Base-by-base conservation (phyloP, 2,329 filamentous ascomycete genomes). In the Lecanicillium sp. region DNA sequence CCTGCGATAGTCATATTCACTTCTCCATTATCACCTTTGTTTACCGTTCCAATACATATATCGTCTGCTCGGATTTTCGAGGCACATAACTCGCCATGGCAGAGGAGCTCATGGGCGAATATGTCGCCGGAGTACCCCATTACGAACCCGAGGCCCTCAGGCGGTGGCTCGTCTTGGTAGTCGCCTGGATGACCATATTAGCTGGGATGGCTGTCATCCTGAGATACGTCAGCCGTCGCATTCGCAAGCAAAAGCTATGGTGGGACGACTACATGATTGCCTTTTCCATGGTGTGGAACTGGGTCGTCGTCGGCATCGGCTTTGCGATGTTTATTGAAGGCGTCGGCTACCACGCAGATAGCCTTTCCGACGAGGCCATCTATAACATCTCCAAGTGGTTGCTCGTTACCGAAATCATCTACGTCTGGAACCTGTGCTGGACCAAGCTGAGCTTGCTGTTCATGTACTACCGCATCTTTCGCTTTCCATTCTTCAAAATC, bases 381-480 rank as follows among this genome's bases (percentile, higher is more conserved):
- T 58, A 66, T 35, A 51, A 58, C 49, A 63, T 67, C 54, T 60
- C 60, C 9, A 67, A 72, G 51, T 60, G 63, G 47, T 57, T 72
- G 5, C 50, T 71, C 9, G 62, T 66, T 9, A 66, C 62, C 15
- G 67, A 70, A 46, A 57, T 69, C 38, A 52, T 70, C 28, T 71
- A 71, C 46, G 63, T 58, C 17, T 70, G 59, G 47, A 68, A 66
- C 20, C 52, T 71, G 4, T 64, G 60, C 27, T 62, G 67, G 54
- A 67, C 68, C n/a, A 74, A 73, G 46, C 38, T 71, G 13, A 63
- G 63, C 35, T 55, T 74, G 14, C 48, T 74, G 36, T 51, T 71
- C 29, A 70, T 74, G 67, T 73, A 72, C 55, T 63, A 61, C 46
- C 67, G 68, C 48, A 68, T 74, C 45, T 74, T 73, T 50, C 64